These are phyloP conservation scores for Eimeria praecox DNA, from an alignment of 169 alveolate species.

Conservation along the genomic window DNA sequence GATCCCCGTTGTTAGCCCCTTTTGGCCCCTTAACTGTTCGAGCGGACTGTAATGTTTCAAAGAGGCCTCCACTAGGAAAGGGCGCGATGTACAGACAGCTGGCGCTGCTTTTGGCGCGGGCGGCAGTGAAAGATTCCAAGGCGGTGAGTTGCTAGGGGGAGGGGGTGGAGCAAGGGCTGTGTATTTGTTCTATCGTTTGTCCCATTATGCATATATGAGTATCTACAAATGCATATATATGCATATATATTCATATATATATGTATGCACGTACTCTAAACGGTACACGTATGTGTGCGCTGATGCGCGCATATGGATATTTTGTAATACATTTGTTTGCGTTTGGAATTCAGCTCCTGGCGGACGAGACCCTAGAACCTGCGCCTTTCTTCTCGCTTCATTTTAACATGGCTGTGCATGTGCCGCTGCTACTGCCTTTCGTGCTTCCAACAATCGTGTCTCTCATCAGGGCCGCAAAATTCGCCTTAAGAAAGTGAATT, in stretches of 20 bases:
- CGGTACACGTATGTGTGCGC: background rate
- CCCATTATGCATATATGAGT: background rate
- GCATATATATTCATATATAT: background rate
- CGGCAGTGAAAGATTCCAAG: constrained; percentile 41
- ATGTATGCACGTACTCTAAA: no score
- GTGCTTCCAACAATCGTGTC: constrained; percentile 40
- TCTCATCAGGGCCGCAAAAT: constrained; percentile 23
- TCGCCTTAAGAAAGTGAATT: background rate
- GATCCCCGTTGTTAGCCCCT: background rate
- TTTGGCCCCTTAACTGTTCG: background rate
- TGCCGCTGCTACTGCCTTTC: constrained; percentile 56
- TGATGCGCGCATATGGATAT: background rate
- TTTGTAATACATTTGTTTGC: background rate
- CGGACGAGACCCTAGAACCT: constrained; percentile 54
- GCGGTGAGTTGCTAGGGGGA: background rate
- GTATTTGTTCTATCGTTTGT: background rate
- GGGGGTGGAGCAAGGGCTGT: background rate
- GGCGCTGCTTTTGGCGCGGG: constrained; percentile 66
- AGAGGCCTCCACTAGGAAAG: background rate
- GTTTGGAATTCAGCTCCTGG: constrained; percentile 21
- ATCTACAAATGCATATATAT: no score
- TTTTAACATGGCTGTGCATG: constrained; percentile 33
- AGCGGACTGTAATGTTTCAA: background rate
- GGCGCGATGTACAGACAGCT: constrained; percentile 29
- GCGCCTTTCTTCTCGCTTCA: constrained; percentile 62